Percentiles rank a stretch among this genome's conserved stretches.
These are phyloP conservation scores for Bruguiera parviflora DNA, from an alignment of 345 rosid species.

Conservation along the genomic window DNA sequence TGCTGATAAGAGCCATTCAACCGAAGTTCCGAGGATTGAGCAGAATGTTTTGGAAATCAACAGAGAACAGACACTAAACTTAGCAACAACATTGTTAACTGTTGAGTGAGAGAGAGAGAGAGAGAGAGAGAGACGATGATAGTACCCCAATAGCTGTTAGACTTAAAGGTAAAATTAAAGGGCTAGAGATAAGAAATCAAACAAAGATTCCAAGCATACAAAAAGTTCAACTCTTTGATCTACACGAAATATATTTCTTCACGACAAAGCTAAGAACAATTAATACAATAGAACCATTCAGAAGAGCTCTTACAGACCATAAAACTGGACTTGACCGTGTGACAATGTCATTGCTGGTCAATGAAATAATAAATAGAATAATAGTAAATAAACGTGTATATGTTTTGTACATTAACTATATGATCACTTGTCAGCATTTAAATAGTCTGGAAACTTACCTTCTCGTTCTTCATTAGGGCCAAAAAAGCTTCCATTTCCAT, in stretches of 20 bases:
- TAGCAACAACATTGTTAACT: too few relatives aligned
- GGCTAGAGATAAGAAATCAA: neutral
- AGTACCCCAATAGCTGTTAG: neutral
- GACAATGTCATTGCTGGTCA: neutral
- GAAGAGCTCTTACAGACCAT: neutral
- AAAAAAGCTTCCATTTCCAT: conserved; percentile 64
- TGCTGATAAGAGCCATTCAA: too few relatives aligned
- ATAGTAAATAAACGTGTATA: neutral
- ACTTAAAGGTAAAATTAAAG: neutral
- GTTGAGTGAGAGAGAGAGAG: too few relatives aligned
- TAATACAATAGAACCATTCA: neutral
- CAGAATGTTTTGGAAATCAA: too few relatives aligned
- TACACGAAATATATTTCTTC: neutral
- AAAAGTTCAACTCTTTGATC: neutral
- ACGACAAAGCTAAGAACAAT: neutral
- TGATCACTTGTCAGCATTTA: neutral
- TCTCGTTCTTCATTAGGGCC: conserved; percentile 48
- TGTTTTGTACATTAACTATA: neutral
- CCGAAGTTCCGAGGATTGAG: too few relatives aligned
- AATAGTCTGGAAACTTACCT: conserved; percentile 28
- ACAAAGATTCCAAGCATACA: neutral
- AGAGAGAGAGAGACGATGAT: neutral
- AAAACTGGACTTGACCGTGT: neutral
- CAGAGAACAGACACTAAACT: too few relatives aligned
- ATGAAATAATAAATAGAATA: conserved; percentile 1